These are phyloP conservation scores for Geoglossum glabrum DNA, from an alignment of 495 filamentous ascomycete genomes.

Conservation along the genomic window DNA sequence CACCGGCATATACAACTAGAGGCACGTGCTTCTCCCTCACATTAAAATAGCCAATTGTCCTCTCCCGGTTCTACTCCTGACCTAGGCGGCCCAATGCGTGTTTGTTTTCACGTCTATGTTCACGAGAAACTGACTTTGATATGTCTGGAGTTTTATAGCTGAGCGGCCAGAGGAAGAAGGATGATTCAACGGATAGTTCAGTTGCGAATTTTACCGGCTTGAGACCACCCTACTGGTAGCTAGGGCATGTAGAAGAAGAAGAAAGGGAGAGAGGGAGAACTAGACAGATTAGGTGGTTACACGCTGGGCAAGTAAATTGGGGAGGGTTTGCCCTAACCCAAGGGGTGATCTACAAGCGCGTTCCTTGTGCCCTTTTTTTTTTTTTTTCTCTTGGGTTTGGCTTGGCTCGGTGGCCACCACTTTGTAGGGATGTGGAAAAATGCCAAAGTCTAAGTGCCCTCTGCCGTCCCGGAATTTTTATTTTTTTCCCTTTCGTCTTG, in stretches of 20 bases:
- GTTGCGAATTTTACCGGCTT: conserved; percentile 5
- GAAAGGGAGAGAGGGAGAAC: no score
- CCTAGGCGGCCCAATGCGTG: background rate
- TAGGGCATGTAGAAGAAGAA: background rate
- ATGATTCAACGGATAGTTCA: conserved; percentile 1
- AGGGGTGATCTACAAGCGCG: background rate
- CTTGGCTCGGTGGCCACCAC: background rate
- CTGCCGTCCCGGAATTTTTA: no score
- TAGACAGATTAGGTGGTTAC: background rate
- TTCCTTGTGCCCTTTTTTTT: background rate
- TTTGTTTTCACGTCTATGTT: background rate
- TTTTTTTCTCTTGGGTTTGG: background rate
- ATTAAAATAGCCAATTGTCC: background rate
- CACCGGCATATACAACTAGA: conserved; percentile 85
- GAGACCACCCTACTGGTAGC: conserved; percentile 6
- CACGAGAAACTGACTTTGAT: background rate
- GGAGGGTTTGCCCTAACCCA: background rate
- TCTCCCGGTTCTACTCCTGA: background rate
- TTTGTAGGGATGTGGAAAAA: no score
- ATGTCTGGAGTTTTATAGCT: conserved; percentile 1
- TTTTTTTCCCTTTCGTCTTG: no score
- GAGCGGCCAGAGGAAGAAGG: conserved; percentile 8
- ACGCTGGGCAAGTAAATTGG: background rate
- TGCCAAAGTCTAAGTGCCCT: no score
- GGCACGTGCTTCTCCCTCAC: conserved; percentile 24